phyloP scores from a whole-genome alignment of 2,329 filamentous ascomycete species.

The Alternaria incomplexa region DNA sequence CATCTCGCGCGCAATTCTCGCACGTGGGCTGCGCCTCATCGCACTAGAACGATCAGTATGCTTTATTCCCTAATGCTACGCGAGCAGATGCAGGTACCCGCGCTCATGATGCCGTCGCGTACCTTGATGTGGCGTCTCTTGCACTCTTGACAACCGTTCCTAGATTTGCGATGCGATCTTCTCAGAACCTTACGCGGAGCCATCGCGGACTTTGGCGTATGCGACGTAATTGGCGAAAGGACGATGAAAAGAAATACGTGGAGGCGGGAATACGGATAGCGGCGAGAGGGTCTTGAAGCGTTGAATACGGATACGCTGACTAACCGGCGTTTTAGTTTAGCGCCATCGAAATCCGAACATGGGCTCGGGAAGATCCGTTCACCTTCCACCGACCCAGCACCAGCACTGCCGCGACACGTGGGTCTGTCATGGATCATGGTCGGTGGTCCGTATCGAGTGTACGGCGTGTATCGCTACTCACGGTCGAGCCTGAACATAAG shows the following conservation, averaged over 20 bases:
- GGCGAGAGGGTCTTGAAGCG: not conserved
- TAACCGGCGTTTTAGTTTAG: not conserved
- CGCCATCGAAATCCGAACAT: not conserved
- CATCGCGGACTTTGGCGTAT: not conserved
- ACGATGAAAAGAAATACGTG: not conserved
- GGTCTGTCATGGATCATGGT: not conserved
- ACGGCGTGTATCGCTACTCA: not conserved
- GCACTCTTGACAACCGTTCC: conserved; percentile 25
- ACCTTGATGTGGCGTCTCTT: conserved; percentile 33
- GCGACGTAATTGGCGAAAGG: not conserved
- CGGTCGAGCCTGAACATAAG: not conserved
- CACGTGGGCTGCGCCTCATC: conserved; percentile 26
- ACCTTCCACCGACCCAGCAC: not conserved
- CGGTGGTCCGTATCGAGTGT: not conserved
- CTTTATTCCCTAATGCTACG: not conserved
- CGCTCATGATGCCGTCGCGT: not conserved
- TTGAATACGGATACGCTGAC: conserved; percentile 2
- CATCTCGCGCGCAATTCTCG: conserved; percentile 18
- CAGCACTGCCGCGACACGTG: not conserved
- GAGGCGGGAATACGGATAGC: not conserved
- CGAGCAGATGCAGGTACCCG: not conserved
- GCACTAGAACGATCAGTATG: conserved; percentile 14
- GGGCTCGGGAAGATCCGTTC: not conserved
- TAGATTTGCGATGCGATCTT: conserved; percentile 27
- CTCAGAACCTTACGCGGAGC: conserved; percentile 5